Evolutionary conservation across 495 filamentous ascomycete species (phyloP).

Genomic region (Penicillium crystallinum): DNA sequence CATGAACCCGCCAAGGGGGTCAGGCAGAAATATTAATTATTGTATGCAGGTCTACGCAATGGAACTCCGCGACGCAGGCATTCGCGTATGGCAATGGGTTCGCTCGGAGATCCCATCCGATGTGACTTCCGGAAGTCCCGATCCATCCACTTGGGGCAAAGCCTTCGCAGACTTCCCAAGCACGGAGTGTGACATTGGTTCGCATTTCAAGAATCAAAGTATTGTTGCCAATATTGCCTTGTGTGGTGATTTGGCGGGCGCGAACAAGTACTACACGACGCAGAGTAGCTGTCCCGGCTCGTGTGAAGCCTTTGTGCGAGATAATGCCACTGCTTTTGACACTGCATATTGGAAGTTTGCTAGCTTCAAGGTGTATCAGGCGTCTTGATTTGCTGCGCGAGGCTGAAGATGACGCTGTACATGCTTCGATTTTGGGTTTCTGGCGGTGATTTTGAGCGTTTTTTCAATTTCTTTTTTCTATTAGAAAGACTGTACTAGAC

Average conservation of each 20-base stretch:
- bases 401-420: no score
- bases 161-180: constrained; percentile 39
- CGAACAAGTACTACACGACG: constrained; percentile 21
- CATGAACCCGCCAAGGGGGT: neutral
- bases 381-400: neutral
- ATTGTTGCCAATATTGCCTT: constrained; percentile 42
- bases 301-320: constrained; percentile 30
- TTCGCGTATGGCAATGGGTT: constrained; percentile 39
- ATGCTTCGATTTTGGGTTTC: no score
- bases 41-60: constrained; percentile 28
- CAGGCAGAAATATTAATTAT: neutral
- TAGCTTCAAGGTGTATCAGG: constrained; percentile 33
- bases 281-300: constrained; percentile 28
- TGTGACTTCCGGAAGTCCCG: constrained; percentile 23
- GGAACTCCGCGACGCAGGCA: constrained; percentile 31
- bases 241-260: constrained; percentile 29
- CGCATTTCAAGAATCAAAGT: constrained; percentile 38
- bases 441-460: no score
- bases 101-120: constrained; percentile 28
- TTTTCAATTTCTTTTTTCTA: no score
- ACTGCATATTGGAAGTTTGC: constrained; percentile 40
- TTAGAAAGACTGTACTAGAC: no score
- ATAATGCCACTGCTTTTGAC: constrained; percentile 25
- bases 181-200: constrained; percentile 34
- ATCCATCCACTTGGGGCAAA: constrained; percentile 27